Evolutionary conservation across 1,284 basidiomycete genomes (phyloP).

Genomic region (Spongispora temasekensis): DNA sequence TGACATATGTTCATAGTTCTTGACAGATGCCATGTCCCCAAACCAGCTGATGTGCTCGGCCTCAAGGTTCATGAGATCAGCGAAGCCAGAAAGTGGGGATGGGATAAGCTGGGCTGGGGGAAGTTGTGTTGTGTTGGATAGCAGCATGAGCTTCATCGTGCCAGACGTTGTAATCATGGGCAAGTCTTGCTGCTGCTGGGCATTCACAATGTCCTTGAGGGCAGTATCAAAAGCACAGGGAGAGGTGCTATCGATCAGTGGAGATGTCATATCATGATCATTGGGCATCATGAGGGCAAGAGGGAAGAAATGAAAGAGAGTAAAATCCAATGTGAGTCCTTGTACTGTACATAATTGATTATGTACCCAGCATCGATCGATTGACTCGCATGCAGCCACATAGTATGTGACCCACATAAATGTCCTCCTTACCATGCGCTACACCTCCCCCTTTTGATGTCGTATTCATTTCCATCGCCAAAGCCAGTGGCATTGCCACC

Average conservation of each 20-base stretch:
- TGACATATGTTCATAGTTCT: no score
- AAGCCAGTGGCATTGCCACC: no score
- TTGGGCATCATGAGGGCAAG: neutral
- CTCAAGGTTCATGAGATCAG: neutral
- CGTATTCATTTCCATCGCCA: no score
- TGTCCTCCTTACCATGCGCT: no score
- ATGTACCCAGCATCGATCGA: no score
- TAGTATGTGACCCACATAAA: no score
- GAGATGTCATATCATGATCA: neutral
- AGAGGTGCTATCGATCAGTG: neutral
- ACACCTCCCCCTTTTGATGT: no score
- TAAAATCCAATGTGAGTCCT: no score
- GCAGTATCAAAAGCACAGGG: neutral
- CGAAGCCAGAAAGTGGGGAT: neutral
- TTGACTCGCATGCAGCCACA: no score
- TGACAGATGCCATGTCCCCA: neutral
- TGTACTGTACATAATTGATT: no score
- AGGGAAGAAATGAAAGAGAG: neutral
- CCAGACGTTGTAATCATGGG: neutral
- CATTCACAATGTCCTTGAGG: neutral
- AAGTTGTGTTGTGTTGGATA: neutral
- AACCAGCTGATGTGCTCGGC: neutral
- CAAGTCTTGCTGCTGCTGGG: neutral
- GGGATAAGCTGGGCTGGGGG: neutral
- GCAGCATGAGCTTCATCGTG: neutral